These are phyloP conservation scores for Lotus japonicus DNA, from an alignment of 306 rosid species.

Conservation along the genomic window DNA sequence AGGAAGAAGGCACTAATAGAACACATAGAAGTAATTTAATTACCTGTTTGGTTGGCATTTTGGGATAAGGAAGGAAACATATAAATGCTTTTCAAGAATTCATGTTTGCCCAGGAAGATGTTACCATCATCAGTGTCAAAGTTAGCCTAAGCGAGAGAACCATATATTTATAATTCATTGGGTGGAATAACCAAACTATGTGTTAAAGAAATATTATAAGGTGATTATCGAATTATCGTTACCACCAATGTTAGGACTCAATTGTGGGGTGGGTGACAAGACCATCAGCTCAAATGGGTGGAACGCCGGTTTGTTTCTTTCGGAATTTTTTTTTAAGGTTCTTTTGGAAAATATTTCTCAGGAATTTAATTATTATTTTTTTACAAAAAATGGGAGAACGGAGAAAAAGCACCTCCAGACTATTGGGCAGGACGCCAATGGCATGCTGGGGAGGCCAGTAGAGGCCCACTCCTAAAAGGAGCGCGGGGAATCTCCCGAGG, in stretches of 20 bases:
- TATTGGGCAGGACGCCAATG: too few relatives aligned
- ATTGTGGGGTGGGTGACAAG: not conserved
- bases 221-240: not conserved
- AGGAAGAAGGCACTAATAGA: not conserved
- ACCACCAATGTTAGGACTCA: slow-evolving; percentile 6
- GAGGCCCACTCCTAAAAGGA: too few relatives aligned
- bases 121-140: not conserved
- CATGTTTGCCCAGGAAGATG: too few relatives aligned
- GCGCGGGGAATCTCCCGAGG: too few relatives aligned
- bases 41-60: slow-evolving; percentile 54
- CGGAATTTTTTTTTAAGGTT: too few relatives aligned
- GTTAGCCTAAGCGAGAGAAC: not conserved
- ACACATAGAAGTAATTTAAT: not conserved
- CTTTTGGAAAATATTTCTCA: too few relatives aligned
- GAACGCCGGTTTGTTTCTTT: slow-evolving; percentile 2
- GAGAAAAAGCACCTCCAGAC: too few relatives aligned
- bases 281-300: slow-evolving; percentile 1
- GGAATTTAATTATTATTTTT: too few relatives aligned
- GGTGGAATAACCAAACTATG: slow-evolving; percentile 1
- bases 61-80: not conserved
- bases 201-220: not conserved
- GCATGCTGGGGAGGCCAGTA: too few relatives aligned
- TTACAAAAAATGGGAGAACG: too few relatives aligned
- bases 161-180: slow-evolving; percentile 2
- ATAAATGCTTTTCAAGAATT: not conserved